Percentiles rank a stretch among this genome's conserved stretches.
Evolutionary conservation across 1,284 basidiomycete genomes (phyloP).

Genomic region (Acaromyces ingoldii): DNA sequence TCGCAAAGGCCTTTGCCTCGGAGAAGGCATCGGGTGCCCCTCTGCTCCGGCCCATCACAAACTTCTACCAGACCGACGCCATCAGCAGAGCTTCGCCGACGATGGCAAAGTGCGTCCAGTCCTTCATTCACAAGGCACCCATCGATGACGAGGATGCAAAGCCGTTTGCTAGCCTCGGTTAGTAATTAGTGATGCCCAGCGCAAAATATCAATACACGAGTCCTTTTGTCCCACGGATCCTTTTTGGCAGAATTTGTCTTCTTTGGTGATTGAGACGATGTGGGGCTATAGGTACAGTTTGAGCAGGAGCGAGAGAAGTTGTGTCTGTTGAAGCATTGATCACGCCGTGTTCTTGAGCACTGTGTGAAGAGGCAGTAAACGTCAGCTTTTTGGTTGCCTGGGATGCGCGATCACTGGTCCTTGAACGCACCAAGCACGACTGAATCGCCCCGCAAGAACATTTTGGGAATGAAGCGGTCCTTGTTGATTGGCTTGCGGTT

Average conservation of each 20-base stretch:
- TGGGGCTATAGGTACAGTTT: too few relatives aligned
- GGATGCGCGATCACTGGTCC: too few relatives aligned
- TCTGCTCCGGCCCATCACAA: conserved; percentile 76
- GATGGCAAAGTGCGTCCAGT: conserved; percentile 44
- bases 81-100: conserved; percentile 55
- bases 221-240: too few relatives aligned
- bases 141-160: conserved; percentile 2
- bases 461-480: conserved; percentile 95
- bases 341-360: too few relatives aligned
- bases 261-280: too few relatives aligned
- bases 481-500: conserved; percentile 93
- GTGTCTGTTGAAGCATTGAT: too few relatives aligned
- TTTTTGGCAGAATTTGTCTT: too few relatives aligned
- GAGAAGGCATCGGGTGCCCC: conserved; percentile 51
- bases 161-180: conserved; percentile 3
- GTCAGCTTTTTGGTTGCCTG: too few relatives aligned
- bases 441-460: conserved; percentile 60
- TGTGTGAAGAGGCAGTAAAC: too few relatives aligned
- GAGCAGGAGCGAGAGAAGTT: too few relatives aligned
- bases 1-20: conserved; percentile 6
- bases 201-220: too few relatives aligned
- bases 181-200: too few relatives aligned
- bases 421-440: conserved; percentile 38
- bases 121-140: conserved; percentile 28
- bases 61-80: conserved; percentile 95